Percentiles rank a stretch among this genome's conserved stretches.
Conservation (phyloP, 768 basidiomycete species). For the Psilocybe cubensis region DNA sequence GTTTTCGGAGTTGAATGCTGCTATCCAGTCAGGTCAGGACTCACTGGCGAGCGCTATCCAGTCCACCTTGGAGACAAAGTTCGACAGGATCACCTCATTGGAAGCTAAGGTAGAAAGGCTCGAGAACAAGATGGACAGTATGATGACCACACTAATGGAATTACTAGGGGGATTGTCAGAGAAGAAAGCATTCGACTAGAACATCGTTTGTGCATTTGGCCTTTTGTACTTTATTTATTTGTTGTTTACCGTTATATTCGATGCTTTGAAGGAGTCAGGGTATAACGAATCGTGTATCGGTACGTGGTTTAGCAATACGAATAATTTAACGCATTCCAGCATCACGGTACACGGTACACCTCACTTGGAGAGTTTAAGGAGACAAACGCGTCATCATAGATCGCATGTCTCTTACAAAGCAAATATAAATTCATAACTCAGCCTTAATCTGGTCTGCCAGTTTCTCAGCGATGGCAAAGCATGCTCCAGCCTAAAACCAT, state of each 20-base stretch:
- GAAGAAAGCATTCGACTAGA: not conserved
- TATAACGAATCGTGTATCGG: too few species aligned
- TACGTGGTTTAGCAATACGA: too few species aligned
- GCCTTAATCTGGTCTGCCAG: conserved; percentile 33
- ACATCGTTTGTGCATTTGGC: too few species aligned
- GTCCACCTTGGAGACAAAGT: not conserved
- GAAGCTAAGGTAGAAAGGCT: not conserved
- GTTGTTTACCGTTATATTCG: too few species aligned
- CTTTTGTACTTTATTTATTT: too few species aligned
- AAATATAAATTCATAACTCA: conserved; percentile 15
- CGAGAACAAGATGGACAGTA: not conserved
- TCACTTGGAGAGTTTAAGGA: too few species aligned
- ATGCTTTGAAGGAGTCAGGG: too few species aligned
- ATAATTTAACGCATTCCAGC: too few species aligned
- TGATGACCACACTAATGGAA: not conserved
- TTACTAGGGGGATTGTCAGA: not conserved
- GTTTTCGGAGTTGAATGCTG: not conserved
- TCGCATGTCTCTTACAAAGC: too few species aligned
- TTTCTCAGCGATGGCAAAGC: conserved; percentile 35
- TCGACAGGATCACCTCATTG: not conserved
- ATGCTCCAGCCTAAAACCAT: conserved; percentile 29
- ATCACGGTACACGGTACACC: too few species aligned
- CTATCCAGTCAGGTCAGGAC: not conserved
- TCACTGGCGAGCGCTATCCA: too few species aligned
- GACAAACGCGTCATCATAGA: too few species aligned